These are phyloP conservation scores for Aechmea fasciata DNA, from an alignment of 176 grass and related monocot genomes.

Conservation along the genomic window DNA sequence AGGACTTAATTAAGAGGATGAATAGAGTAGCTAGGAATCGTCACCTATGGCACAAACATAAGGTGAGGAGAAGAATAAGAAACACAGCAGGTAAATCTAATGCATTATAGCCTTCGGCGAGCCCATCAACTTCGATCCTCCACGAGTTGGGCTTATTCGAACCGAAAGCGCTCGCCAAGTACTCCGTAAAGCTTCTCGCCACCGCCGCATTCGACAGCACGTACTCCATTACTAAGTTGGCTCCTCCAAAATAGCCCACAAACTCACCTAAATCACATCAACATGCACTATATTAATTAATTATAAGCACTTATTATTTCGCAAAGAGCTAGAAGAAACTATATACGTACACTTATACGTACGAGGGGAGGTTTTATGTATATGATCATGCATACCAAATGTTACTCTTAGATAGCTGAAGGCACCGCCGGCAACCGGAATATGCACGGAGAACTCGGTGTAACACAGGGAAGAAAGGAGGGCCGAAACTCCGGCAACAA, in stretches of 20 bases:
- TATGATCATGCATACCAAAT: slow-evolving; percentile 10
- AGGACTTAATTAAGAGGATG: background rate
- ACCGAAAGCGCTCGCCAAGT: slow-evolving; percentile 16
- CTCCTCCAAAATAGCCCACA: slow-evolving; percentile 27
- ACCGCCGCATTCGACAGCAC: slow-evolving; percentile 27
- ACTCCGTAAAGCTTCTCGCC: slow-evolving; percentile 21
- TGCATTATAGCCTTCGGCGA: slow-evolving; percentile 12
- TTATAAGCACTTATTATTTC: background rate
- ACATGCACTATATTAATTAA: background rate
- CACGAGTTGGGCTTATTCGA: slow-evolving; percentile 5
- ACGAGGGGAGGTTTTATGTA: no score
- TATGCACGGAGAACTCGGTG: slow-evolving; percentile 22
- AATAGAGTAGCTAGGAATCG: background rate
- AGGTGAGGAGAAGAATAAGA: slow-evolving; percentile 19
- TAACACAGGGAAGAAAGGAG: slow-evolving; percentile 28
- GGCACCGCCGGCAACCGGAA: slow-evolving; percentile 22
- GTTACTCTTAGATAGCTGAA: slow-evolving; percentile 28
- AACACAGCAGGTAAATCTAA: slow-evolving; percentile 25
- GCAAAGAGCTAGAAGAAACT: no score
- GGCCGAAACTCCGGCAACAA: slow-evolving; percentile 17
- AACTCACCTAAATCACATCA: slow-evolving; percentile 16
- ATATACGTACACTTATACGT: no score
- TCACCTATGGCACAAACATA: slow-evolving; percentile 24
- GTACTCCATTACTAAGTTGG: slow-evolving; percentile 29
- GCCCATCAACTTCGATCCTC: slow-evolving; percentile 12